Evolutionary conservation across 2,329 filamentous ascomycete species (phyloP), one percentile per base, ranked within the genome.

Genomic region (Proliferodiscus dingleyae): DNA sequence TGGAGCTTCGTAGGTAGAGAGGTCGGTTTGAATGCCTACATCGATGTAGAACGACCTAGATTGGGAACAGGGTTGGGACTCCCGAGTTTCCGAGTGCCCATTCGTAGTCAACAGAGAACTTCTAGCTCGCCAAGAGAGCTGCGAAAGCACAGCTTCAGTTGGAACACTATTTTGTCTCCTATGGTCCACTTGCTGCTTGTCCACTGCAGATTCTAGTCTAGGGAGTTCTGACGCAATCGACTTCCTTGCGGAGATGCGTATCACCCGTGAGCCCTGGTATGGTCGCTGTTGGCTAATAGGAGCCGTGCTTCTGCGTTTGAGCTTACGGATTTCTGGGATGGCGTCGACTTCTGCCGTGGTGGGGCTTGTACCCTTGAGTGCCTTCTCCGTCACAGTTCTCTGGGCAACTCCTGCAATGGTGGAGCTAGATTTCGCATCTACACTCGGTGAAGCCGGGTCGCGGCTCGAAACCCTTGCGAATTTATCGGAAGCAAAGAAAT

Each of bases 401-500:
- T 46, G 45, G 2, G 45, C 42, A 4, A 47, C 29, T 5, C 38
- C 43, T 29, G 47, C 41, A 1, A 51, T 15, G n/a, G 34, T 45
- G 5, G 49, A 39, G 2, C 42, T 34, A 9, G 43, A 24, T 30
- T 47, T 52, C 24, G 38, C 19, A 19, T 23, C 29, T 9, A n/a
- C n/a, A n/a, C n/a, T n/a, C n/a, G n/a, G n/a, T n/a, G n/a, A n/a
- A n/a, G 38, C 30, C 4, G 33, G 11, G 30, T 56, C 54, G 2
- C 54, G 47, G 44, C 47, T 51, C 5, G 54, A 53, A 9, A 50
- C 32, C 37, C 55, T 57, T 1, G 49, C 50, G 19, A 46, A 24
- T 37, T 52, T 21, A 29, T 57, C 54, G 8, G 50, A 57, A n/a
- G 52, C 54, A 30, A 55, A 55, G 45, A 52, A 57, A 8, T 55